phyloP scores from a whole-genome alignment of 306 rosid genomes.

The Fragaria vesca region DNA sequence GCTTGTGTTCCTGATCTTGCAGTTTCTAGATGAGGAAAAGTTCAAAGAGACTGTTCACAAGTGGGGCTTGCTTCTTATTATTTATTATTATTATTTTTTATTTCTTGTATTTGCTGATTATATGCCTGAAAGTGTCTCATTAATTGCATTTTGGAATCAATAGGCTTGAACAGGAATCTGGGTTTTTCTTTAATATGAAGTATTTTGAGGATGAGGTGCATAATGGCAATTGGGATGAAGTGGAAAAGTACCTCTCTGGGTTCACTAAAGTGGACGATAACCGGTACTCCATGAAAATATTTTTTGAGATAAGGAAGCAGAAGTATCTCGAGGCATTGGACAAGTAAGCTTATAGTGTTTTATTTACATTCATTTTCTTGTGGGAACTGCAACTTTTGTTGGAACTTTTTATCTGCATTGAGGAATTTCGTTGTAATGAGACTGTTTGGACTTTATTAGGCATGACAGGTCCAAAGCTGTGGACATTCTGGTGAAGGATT shows the following conservation, averaged over 20 bases:
- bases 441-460: constrained; percentile 43
- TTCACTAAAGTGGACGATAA: constrained; percentile 98
- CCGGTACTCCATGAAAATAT: constrained; percentile 96
- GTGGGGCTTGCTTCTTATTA: constrained; percentile 46
- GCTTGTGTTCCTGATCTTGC: constrained; percentile 98
- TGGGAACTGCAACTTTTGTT: neutral
- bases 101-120: constrained; percentile 15
- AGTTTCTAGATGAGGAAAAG: constrained; percentile 98
- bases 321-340: constrained; percentile 96
- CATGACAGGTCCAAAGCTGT: constrained; percentile 93
- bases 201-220: constrained; percentile 99
- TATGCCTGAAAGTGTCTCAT: constrained; percentile 27
- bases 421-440: constrained; percentile 6
- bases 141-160: constrained; percentile 30
- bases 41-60: constrained; percentile 98
- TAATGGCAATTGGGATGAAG: constrained; percentile 98
- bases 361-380: neutral
- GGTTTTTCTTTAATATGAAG: constrained; percentile 95
- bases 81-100: constrained; percentile 8
- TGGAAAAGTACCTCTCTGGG: constrained; percentile 92
- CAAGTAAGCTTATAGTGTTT: constrained; percentile 60
- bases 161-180: constrained; percentile 98
- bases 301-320: constrained; percentile 98
- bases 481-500: constrained; percentile 85
- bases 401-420: constrained; percentile 12